Base-by-base conservation (phyloP, 2,329 filamentous ascomycete genomes). In the Plectosphaerella cucumerina region DNA sequence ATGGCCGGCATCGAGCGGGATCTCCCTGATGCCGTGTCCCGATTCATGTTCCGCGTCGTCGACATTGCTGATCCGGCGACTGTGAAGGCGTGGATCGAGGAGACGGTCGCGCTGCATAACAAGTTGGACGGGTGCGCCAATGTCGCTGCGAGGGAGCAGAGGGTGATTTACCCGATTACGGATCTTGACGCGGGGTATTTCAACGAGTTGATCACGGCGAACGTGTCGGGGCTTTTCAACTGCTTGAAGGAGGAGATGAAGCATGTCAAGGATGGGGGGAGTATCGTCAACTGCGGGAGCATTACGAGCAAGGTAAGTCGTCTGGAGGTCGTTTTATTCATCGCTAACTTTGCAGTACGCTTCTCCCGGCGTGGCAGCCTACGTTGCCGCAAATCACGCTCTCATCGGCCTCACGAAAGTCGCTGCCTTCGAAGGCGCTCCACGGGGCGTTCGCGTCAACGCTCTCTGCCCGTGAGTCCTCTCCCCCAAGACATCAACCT, bases 261-360 rank as follows among this genome's bases (percentile, higher is more conserved):
- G 39, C 55, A 58, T 23, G 52, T 60, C 44, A 61, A 65, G 1
- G 58, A 62, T 2, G 63, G 64, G 1, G 72, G 70, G 0, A 71
- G 72, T 56, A 74, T 77, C 45, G 74, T 77, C 51, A 76, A 71
- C 60, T 65, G 70, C 26, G 58, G 69, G 21, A 72, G 69, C 54
- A 66, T 72, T 41, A 59, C 57, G 45, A 59, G 60, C 6, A 54
- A 53, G 26, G 26, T 31, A 31, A 11, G 26, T 31, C 26, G 8
- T 4, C 3, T 11, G 8, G 8, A 31, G 26, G 12, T 8, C 12
- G 8, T 9, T 11, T 31, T 31, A 11, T 8, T 10, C 8, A 31
- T 8, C 9, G 26, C 26, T 31, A 11, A 31, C 26, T 8, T 31
- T 11, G 26, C 6, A 31, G 35, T 56, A 56, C 49, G 53, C 57